Evolutionary conservation across 2,329 filamentous ascomycete species (phyloP).

Genomic region (Parasarocladium wereldwijsianum): DNA sequence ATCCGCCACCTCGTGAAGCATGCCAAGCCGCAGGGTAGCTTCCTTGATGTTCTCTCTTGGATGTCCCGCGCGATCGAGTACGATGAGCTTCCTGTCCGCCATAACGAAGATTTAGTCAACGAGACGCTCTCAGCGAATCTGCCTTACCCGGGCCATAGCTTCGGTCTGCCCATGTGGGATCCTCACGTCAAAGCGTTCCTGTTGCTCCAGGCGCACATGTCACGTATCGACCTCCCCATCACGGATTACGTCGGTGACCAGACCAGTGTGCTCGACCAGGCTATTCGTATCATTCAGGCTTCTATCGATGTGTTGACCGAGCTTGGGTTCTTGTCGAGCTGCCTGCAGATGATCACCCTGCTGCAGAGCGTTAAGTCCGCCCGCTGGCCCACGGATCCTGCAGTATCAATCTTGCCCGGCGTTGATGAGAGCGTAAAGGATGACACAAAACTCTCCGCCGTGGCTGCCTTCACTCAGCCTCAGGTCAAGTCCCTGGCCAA

Average conservation of each 20-base stretch:
- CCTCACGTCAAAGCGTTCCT: constrained; percentile 95
- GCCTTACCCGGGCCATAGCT: constrained; percentile 41
- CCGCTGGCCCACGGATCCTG: constrained; percentile 74
- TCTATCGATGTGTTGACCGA: constrained; percentile 89
- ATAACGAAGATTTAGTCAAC: constrained; percentile 98
- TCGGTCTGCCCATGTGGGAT: constrained; percentile 90
- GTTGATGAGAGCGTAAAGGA: constrained; percentile 34
- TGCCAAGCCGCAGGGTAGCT: constrained; percentile 59
- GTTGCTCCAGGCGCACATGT: constrained; percentile 88
- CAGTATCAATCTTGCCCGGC: constrained; percentile 66
- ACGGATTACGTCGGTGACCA: constrained; percentile 96
- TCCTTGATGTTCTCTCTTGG: constrained; percentile 77
- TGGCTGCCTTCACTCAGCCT: constrained; percentile 20
- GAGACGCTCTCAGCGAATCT: constrained; percentile 73
- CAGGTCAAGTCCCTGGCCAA: constrained; percentile 29
- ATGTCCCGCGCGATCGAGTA: constrained; percentile 92
- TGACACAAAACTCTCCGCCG: constrained; percentile 26
- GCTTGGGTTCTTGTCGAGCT: constrained; percentile 66
- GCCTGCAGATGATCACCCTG: constrained; percentile 66
- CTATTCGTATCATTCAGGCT: constrained; percentile 92
- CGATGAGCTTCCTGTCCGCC: constrained; percentile 90
- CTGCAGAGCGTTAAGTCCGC: constrained; percentile 88
- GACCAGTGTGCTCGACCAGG: constrained; percentile 78
- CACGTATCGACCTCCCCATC: constrained; percentile 81
- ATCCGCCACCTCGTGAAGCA: constrained; percentile 71